Conservation (phyloP, 2,329 filamentous ascomycete genomes). For the Fusarium hostae region DNA sequence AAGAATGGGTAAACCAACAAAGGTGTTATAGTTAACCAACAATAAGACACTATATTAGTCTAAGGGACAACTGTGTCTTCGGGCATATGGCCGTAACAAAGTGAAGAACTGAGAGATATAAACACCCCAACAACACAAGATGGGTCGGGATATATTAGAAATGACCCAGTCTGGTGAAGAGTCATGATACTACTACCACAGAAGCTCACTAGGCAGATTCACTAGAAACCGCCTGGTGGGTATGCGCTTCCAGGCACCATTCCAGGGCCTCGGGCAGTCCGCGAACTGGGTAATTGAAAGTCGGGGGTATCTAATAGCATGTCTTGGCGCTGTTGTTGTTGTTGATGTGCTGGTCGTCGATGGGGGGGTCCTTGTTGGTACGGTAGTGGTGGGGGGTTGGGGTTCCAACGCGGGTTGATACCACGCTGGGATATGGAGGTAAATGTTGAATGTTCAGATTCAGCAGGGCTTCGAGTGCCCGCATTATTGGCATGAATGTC, state of each 20-base stretch:
- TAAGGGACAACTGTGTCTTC: constrained; percentile 16
- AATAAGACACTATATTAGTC: constrained; percentile 21
- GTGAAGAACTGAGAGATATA: constrained; percentile 4
- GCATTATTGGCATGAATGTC: constrained; percentile 64
- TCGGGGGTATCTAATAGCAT: constrained; percentile 86
- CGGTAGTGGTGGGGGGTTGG: constrained; percentile 59
- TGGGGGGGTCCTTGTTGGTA: constrained; percentile 57
- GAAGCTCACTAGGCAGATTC: constrained; percentile 11
- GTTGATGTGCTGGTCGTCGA: constrained; percentile 61
- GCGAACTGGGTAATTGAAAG: constrained; percentile 74
- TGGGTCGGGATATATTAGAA: constrained; percentile 2
- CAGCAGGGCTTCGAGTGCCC: constrained; percentile 75
- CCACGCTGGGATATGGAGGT: constrained; percentile 90
- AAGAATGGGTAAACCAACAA: constrained; percentile 2
- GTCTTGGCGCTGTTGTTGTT: constrained; percentile 71
- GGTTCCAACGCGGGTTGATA: constrained; percentile 88
- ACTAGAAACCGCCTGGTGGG: constrained; percentile 51
- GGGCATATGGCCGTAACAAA: constrained; percentile 13
- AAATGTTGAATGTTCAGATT: constrained; percentile 85
- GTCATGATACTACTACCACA: constrained; percentile 1
- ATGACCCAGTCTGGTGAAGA: not conserved
- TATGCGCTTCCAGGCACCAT: constrained; percentile 67
- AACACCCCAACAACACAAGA: constrained; percentile 3
- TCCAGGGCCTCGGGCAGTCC: constrained; percentile 51
- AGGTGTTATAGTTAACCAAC: constrained; percentile 13